Evolutionary conservation across 1,284 basidiomycete genomes (phyloP), one percentile per base, ranked within the genome.

Genomic region (Gymnopus androsaceus): DNA sequence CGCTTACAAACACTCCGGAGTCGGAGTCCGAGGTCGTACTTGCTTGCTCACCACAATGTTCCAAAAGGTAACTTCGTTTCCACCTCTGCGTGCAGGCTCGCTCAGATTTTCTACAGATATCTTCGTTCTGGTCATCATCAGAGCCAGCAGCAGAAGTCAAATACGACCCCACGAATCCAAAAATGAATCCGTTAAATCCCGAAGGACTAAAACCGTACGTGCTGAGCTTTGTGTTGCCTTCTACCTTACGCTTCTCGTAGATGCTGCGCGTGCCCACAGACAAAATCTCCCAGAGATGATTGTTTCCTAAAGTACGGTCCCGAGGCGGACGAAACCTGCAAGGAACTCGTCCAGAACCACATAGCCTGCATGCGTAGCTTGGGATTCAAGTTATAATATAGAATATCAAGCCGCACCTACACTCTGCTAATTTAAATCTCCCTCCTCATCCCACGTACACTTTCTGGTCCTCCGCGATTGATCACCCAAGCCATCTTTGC

Each of bases 201-300:
- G 71, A 92, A 66, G 94, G 94, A 15, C 78, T 96, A 61, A 96
- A 96, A 70, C 92, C 95, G 94, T 96, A 70, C 64, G 91, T 81
- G 14, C 14, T 31, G 54, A n/a, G 17, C 27, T 48, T 34, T 33
- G 23, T 53, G 15, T 30, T 28, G 42, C 21, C 17, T 36, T 33
- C 21, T 36, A 45, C 37, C 33, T 44, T 46, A 38, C 23, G 50
- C 37, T 40, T 30, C 44, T 27, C 21, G 27, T 61, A 94, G 88
- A 61, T 98, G 95, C 68, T 98, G 95, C 67, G 95, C 95, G 44
- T 99, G 95, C 72, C 94, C 95, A 12, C 84, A 95, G 64, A 97
- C 95, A 0, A 99, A 99, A 73, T 83, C 87, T 6, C 82, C 81
- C 25, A 82, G 96, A 33, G 96, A 99, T 73, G 90, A 95, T 64